Evolutionary conservation across 768 basidiomycete species (phyloP), one percentile per base, ranked within the genome.

Genomic region (Lentinula edodes): DNA sequence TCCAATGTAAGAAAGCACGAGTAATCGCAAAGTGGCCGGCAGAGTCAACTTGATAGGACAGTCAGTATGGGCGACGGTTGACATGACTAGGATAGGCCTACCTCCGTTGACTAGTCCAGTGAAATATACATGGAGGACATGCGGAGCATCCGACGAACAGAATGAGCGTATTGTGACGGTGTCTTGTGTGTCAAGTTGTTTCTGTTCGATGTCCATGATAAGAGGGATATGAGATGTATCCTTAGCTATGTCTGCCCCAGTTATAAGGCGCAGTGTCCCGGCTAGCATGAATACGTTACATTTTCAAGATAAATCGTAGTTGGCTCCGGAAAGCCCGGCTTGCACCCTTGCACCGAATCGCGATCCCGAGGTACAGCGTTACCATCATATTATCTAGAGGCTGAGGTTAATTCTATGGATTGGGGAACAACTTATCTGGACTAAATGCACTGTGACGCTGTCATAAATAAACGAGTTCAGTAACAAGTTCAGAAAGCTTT

Each of bases 21-120:
- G 18, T 34, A 20, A 59, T 2, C 5, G 48, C 58, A 50, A 59
- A 48, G 36, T 51, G 23, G 5, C 58, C 58, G 4, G 58, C 58
- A 9, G 58, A 59, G n/a, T 46, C 45, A 18, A 50, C 58, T 28
- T 59, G 46, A 35, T 7, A 23, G 2, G 20, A 5, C n/a, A 59
- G 34, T 45, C 45, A 41, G 48, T 38, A 35, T 16, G 20, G 8
- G 0, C 7, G 15, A 20, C 9, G 16, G 4, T 0, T 13, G 20
- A 15, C 16, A 38, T 15, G 23, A 23, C 8, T 8, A 15, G 43
- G 53, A 23, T 20, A 5, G 41, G 15, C 32, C 9, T 34, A 59
- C 58, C 58, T 59, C 58, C 58, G 34, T 28, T 39, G 7, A 59
- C 58, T n/a, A 59, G n/a, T 12, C 58, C 58, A 20, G 58, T 59